Evolutionary conservation across 768 basidiomycete genomes (phyloP).

Genomic region (Lactarius sanguifluus): DNA sequence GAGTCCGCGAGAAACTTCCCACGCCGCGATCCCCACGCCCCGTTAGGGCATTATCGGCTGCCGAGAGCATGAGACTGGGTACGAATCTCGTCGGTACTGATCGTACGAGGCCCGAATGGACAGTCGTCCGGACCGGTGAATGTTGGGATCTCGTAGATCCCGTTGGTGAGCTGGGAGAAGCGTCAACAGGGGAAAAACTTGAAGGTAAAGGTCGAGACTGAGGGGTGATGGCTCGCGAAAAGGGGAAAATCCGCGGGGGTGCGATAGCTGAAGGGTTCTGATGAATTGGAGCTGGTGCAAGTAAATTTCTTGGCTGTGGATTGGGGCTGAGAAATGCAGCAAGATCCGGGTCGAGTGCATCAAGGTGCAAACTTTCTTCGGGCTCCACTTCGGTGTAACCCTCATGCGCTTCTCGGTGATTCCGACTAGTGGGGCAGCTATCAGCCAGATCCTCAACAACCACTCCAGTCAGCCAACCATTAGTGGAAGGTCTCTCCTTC

Average conservation of each 20-base stretch:
- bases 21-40: slow-evolving; percentile 14
- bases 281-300: too few relatives aligned
- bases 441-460: too few relatives aligned
- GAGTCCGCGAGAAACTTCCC: slow-evolving; percentile 11
- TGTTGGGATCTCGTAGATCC: slow-evolving; percentile 24
- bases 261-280: too few relatives aligned
- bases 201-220: slow-evolving; percentile 16
- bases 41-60: slow-evolving; percentile 15
- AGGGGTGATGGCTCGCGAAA: slow-evolving; percentile 19
- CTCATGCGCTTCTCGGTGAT: too few relatives aligned
- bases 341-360: too few relatives aligned
- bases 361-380: too few relatives aligned
- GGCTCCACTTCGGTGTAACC: too few relatives aligned
- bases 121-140: slow-evolving; percentile 21
- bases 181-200: slow-evolving; percentile 13
- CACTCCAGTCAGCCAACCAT: too few relatives aligned
- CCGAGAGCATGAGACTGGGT: slow-evolving; percentile 25
- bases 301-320: too few relatives aligned
- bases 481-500: too few relatives aligned
- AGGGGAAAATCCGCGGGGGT: slow-evolving; percentile 7
- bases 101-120: slow-evolving; percentile 16
- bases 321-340: too few relatives aligned
- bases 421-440: too few relatives aligned
- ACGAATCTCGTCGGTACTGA: slow-evolving; percentile 8
- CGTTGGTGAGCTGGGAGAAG: slow-evolving; percentile 22